These are phyloP conservation scores for Annona cherimola DNA, from an alignment of 164 flowering plant genomes.

Conservation along the genomic window DNA sequence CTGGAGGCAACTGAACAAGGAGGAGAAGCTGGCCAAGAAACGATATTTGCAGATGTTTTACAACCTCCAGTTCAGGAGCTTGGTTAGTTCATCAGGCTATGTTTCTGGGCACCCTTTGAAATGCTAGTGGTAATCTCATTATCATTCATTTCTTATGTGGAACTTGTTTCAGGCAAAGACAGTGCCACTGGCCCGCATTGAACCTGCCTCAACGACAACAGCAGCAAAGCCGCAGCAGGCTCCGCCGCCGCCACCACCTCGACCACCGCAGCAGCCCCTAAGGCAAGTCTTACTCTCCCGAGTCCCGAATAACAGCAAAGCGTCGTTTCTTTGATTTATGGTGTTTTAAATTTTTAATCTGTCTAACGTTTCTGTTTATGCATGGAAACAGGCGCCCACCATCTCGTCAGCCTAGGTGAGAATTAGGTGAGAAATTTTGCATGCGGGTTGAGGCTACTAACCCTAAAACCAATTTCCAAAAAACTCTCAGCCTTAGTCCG, in stretches of 20 bases:
- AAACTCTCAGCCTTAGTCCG: too few species aligned
- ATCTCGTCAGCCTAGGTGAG: slow-evolving; percentile 24
- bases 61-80: slow-evolving; percentile 62
- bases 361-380: background rate
- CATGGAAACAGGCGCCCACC: slow-evolving; percentile 17
- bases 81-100: slow-evolving; percentile 39
- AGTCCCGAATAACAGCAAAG: background rate
- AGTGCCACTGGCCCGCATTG: slow-evolving; percentile 32
- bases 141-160: background rate
- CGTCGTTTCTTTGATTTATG: background rate
- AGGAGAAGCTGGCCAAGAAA: slow-evolving; percentile 66
- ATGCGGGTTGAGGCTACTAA: too few species aligned
- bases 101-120: background rate
- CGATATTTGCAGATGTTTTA: slow-evolving; percentile 79
- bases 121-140: background rate
- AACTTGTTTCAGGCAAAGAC: slow-evolving; percentile 41
- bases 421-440: background rate
- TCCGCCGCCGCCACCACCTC: too few species aligned
- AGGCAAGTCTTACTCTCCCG: slow-evolving; percentile 13
- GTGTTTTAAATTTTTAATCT: background rate
- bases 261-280: slow-evolving; percentile 19
- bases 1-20: slow-evolving; percentile 75
- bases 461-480: too few species aligned
- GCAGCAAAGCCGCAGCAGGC: background rate
- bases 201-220: slow-evolving; percentile 14